Conservation (phyloP, 2,329 filamentous ascomycete species). For the Huntiella moniliformis region DNA sequence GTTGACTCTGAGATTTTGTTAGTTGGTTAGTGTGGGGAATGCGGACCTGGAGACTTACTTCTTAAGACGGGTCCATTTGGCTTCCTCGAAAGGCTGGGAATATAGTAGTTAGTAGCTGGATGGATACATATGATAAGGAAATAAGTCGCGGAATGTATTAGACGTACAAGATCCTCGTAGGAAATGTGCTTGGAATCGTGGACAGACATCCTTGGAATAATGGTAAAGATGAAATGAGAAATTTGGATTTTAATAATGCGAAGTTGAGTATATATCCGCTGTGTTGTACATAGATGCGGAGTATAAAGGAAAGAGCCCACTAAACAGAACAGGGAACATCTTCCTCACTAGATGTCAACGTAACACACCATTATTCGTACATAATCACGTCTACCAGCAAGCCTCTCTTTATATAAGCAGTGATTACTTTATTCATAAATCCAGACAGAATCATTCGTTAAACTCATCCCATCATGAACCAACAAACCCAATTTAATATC, state of each 20-base stretch:
- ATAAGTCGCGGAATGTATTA: neutral
- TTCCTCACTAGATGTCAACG: too few relatives aligned
- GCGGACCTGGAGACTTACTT: slow-evolving; percentile 23
- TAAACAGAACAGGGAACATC: too few relatives aligned
- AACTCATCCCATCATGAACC: neutral
- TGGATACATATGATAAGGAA: neutral
- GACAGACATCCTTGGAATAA: slow-evolving; percentile 8
- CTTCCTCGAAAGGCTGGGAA: slow-evolving; percentile 29
- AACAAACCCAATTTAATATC: too few relatives aligned
- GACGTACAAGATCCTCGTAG: slow-evolving; percentile 11
- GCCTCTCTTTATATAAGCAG: too few relatives aligned
- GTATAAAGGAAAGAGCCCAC: too few relatives aligned
- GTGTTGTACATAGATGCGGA: too few relatives aligned
- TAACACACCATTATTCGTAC: too few relatives aligned
- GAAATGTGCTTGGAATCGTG: slow-evolving; percentile 11
- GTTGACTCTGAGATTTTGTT: slow-evolving; percentile 28
- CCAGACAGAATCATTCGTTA: neutral
- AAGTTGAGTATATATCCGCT: too few relatives aligned
- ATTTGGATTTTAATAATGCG: too few relatives aligned
- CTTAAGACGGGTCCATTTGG: slow-evolving; percentile 40
- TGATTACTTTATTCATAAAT: too few relatives aligned
- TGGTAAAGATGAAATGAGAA: too few relatives aligned
- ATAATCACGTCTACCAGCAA: too few relatives aligned
- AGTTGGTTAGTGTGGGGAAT: neutral
- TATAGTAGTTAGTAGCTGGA: neutral